Conservation (phyloP, 495 filamentous ascomycete species). For the Oidiodendron maius region DNA sequence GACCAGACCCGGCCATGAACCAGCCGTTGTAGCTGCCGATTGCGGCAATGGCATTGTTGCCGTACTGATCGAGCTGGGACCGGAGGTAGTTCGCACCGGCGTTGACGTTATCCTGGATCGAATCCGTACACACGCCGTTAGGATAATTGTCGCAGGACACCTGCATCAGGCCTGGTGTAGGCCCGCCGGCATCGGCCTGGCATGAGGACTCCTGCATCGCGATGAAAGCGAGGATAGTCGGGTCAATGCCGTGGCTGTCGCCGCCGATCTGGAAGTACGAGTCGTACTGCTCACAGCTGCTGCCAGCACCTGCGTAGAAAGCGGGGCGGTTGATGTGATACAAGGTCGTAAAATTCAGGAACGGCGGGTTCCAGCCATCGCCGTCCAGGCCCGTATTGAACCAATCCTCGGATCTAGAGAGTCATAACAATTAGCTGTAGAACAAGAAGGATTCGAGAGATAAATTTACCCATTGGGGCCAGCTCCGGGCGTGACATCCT, state of each 20-base stretch:
- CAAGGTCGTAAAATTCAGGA: conserved; percentile 24
- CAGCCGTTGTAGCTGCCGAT: conserved; percentile 31
- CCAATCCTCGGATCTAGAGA: conserved; percentile 29
- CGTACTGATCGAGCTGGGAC: conserved; percentile 16
- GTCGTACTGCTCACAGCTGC: conserved; percentile 26
- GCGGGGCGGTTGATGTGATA: conserved; percentile 23
- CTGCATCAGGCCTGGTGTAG: conserved; percentile 32
- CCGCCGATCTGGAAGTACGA: conserved; percentile 28
- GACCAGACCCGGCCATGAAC: conserved; percentile 24
- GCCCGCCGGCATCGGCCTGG: conserved; percentile 27
- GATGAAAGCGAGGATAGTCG: conserved; percentile 29
- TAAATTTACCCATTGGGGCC: conserved; percentile 27
- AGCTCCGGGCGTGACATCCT: conserved; percentile 22
- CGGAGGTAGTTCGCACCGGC: conserved; percentile 28
- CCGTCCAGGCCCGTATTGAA: conserved; percentile 27
- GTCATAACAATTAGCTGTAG: not conserved
- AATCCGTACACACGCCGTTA: conserved; percentile 27
- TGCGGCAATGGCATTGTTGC: conserved; percentile 27
- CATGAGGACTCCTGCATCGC: conserved; percentile 34
- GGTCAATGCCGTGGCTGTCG: conserved; percentile 26
- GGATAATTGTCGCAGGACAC: conserved; percentile 32
- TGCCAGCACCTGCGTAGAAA: conserved; percentile 25
- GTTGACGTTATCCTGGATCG: conserved; percentile 30
- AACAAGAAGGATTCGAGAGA: not conserved
- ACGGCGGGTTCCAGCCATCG: conserved; percentile 29